Evolutionary conservation across 371 early-diverging fungal genomes (phyloP).

Genomic region (Saksenaea vasiformis): DNA sequence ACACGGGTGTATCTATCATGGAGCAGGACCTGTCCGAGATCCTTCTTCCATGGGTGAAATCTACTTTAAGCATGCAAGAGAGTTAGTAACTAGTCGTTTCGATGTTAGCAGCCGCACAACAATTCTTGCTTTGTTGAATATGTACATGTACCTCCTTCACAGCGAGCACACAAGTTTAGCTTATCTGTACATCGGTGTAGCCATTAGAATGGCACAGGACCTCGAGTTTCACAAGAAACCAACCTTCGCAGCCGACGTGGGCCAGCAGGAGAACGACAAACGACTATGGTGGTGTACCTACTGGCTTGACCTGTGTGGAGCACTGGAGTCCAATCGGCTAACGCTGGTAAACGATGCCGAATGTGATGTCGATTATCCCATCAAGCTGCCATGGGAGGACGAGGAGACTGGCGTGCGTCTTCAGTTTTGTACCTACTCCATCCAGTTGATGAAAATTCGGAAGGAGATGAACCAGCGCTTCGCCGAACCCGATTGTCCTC

Average conservation of each 20-base stretch:
- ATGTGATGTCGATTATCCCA: constrained; percentile 59
- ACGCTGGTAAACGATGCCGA: constrained; percentile 65
- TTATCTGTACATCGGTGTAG: constrained; percentile 61
- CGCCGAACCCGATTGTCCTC: too few species aligned
- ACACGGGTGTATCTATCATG: constrained; percentile 57
- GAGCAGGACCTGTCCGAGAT: constrained; percentile 45
- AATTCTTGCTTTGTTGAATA: constrained; percentile 57
- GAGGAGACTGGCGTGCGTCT: constrained; percentile 50
- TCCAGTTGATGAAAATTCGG: constrained; percentile 59
- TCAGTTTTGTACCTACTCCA: constrained; percentile 50
- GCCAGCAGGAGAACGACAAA: constrained; percentile 57
- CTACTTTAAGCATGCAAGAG: constrained; percentile 58
- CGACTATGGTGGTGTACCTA: constrained; percentile 70
- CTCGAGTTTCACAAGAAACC: constrained; percentile 58
- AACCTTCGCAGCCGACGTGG: constrained; percentile 46
- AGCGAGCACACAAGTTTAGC: constrained; percentile 57
- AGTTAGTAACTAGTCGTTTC: constrained; percentile 57
- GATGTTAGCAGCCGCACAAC: constrained; percentile 59
- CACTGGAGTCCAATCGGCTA: constrained; percentile 49
- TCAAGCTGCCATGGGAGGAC: constrained; percentile 45
- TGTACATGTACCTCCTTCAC: constrained; percentile 65
- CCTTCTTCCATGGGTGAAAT: constrained; percentile 55
- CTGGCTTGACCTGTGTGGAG: constrained; percentile 56
- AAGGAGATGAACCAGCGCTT: constrained; percentile 50
- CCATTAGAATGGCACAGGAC: constrained; percentile 69